Base-by-base conservation (phyloP, 202 grass and related monocot species). In the Carex sylvatica region DNA sequence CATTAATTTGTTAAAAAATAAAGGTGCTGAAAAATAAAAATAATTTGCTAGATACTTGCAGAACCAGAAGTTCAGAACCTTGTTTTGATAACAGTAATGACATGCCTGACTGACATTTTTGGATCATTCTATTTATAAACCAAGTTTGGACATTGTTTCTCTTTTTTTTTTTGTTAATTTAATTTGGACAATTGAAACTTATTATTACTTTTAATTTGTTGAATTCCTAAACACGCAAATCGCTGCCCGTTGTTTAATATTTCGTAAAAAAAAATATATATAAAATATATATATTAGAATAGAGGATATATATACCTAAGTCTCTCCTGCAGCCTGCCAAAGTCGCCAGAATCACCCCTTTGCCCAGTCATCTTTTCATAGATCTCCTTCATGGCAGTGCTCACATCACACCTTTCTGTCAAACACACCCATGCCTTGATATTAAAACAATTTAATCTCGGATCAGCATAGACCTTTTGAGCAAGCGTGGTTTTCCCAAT, bases 401-500 rank as follows among this genome's bases (percentile, higher is more conserved):
- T 83, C n/a, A 76, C 66, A 85, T 87, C 85, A 83, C 77, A 92
- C 0, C 8, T 22, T 24, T 84, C 84, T 30, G 73, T 65, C 13
- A 89, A 80, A 46, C 82, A 82, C 58, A 92, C 85, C 82, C 90
- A 92, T 49, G 88, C 72, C 68, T 13, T 92, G n/a, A 85, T 26
- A 70, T 63, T 19, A 30, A 87, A 89, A 28, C 69, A 86, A 55
- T 55, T 18, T 55, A 55, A 55, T 15, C 83, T 60, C 5, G 9
- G 14, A 61, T 86, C 80, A n/a, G 3, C 9, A 13, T 52, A 84
- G n/a, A 86, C 85, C 42, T 83, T 73, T 31, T 76, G 40, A 40
- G 83, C 85, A 28, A 92, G 59, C 2, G 79, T 55, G 12, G 90
- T 92, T 82, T 92, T 92, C 2, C 86, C 91, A 35, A 88, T 86